A percentile compares a stretch with the other conserved stretches of the same genome.
Evolutionary conservation across 371 early-diverging fungal species (phyloP).

Genomic region (Mucor irregularis): DNA sequence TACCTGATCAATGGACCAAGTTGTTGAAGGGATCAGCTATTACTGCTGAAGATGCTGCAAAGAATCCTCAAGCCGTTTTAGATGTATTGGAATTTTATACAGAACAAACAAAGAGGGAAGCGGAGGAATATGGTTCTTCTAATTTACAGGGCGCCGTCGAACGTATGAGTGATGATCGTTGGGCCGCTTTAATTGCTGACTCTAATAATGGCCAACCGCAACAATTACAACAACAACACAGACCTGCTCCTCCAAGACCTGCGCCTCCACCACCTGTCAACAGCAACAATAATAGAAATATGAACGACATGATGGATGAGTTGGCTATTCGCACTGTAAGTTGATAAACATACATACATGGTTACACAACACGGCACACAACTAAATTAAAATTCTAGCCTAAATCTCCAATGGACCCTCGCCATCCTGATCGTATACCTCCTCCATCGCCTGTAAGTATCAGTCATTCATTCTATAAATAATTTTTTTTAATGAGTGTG

Average conservation of each 20-base stretch:
- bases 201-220: neutral
- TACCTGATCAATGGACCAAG: slow-evolving; percentile 92
- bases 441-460: slow-evolving; percentile 29
- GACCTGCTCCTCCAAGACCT: slow-evolving; percentile 28
- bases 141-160: slow-evolving; percentile 43
- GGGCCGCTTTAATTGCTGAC: slow-evolving; percentile 44
- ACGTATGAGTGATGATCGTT: slow-evolving; percentile 44
- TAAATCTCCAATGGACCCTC: slow-evolving; percentile 22
- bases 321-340: slow-evolving; percentile 24
- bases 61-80: slow-evolving; percentile 94
- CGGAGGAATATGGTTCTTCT: slow-evolving; percentile 49
- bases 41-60: slow-evolving; percentile 91
- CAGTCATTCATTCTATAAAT: no score
- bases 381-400: slow-evolving; percentile 6
- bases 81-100: slow-evolving; percentile 96
- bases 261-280: slow-evolving; percentile 30
- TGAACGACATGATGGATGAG: slow-evolving; percentile 39
- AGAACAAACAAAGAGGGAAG: slow-evolving; percentile 64
- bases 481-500: neutral
- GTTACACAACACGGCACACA: neutral
- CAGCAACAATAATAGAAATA: slow-evolving; percentile 1
- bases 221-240: slow-evolving; percentile 2
- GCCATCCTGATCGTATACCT: slow-evolving; percentile 11
- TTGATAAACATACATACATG: no score
- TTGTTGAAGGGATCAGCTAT: slow-evolving; percentile 87